These are phyloP conservation scores for Strobilomyces echinocephalus DNA, from an alignment of 768 basidiomycete species.

Conservation along the genomic window DNA sequence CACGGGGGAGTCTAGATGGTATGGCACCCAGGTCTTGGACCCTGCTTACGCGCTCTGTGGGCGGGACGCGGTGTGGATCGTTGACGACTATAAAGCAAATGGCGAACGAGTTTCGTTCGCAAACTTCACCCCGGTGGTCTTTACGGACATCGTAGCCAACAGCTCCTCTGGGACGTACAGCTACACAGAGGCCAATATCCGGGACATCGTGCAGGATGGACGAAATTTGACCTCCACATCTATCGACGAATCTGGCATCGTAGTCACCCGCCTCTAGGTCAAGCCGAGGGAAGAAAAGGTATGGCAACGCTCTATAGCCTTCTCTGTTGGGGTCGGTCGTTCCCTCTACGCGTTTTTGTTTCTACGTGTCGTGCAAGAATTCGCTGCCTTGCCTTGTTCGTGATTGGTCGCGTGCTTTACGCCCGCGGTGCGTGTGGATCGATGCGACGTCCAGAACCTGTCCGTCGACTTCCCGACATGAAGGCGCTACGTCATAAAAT, in stretches of 20 bases:
- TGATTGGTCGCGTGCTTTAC: no score
- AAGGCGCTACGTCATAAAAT: constrained; percentile 28
- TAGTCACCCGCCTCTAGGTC: background rate
- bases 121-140: constrained; percentile 3
- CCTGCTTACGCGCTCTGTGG: constrained; percentile 4
- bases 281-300: background rate
- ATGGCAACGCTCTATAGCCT: background rate
- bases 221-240: background rate
- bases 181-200: background rate
- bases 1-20: background rate
- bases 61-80: constrained; percentile 10
- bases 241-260: background rate
- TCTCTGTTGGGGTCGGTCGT: background rate
- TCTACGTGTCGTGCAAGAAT: background rate
- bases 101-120: background rate
- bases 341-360: background rate
- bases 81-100: background rate
- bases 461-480: no score
- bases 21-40: no score
- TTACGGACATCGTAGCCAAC: background rate
- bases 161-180: background rate
- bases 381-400: no score
- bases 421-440: no score
- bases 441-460: no score
- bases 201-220: background rate